Percentiles rank a stretch among this genome's conserved stretches.
Evolutionary conservation across 257 asterid species (phyloP).

Genomic region (Solanum medicagineum): DNA sequence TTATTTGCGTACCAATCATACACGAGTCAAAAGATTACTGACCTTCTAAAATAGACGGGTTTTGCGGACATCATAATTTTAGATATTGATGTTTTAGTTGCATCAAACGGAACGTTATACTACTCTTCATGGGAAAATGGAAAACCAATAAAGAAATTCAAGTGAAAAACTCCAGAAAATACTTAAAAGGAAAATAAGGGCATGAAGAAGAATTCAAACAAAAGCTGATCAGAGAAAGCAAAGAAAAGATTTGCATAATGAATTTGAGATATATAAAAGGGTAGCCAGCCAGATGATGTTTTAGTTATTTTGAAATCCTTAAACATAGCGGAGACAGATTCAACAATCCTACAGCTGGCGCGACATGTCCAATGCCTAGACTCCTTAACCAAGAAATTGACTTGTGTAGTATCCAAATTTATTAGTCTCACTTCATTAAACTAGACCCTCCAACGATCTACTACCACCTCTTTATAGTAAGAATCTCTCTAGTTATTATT

Average conservation of each 20-base stretch:
- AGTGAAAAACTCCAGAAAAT: neutral
- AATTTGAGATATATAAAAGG: neutral
- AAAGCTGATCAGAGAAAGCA: neutral
- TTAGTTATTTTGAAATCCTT: slow-evolving; percentile 3
- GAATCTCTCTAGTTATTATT: neutral
- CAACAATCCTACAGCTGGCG: slow-evolving; percentile 21
- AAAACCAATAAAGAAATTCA: neutral
- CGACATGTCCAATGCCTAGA: neutral
- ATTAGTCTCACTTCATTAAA: neutral
- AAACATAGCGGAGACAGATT: slow-evolving; percentile 16
- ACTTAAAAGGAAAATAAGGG: neutral
- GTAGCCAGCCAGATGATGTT: neutral
- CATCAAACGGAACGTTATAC: neutral
- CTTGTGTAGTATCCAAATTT: neutral
- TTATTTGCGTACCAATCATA: neutral
- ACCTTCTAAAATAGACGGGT: neutral
- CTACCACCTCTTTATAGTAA: neutral
- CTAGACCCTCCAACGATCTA: neutral
- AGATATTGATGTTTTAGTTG: neutral
- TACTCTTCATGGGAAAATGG: neutral
- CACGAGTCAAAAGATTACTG: neutral
- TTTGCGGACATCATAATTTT: neutral
- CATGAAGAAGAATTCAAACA: neutral
- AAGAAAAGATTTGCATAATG: neutral
- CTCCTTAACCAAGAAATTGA: neutral